Base-by-base conservation (phyloP, 2,329 filamentous ascomycete species). In the Pleomassaria siparia region DNA sequence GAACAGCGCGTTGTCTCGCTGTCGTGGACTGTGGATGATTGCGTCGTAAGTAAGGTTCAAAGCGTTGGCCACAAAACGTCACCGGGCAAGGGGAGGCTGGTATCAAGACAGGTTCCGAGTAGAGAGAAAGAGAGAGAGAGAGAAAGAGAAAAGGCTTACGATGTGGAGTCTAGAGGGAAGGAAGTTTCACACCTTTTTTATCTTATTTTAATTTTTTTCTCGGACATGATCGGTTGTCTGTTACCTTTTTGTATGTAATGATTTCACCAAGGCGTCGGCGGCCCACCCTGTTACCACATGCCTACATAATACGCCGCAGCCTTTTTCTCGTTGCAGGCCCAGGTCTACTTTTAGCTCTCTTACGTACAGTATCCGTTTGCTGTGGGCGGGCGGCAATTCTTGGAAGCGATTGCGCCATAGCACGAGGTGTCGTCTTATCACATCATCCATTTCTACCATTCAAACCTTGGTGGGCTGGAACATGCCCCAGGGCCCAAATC, bases 371-470 rank as follows among this genome's bases (percentile, higher is more conserved):
- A 20, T 10, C 35, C 35, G 20, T 37, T 35, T 37, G 35, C 35
- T n/a, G n/a, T n/a, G n/a, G 35, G 35, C n/a, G 9, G 24, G 35
- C 35, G 35, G 35, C 35, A 37, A 37, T 62, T 54, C 58, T 67
- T 64, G 62, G 63, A 55, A 49, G 52, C 63, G 64, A 69, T 69
- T 64, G 66, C 66, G 66, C 64, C 63, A 70, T 70, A 59, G 63
- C 64, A 66, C 66, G 64, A 55, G 62, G 11, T 22, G 16, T 24
- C 45, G 59, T n/a, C n/a, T 61, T 58, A 48, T 55, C 48, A 55
- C 40, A 21, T 37, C 35, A 21, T 22, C 5, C 18, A 21, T 18
- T 6, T 13, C n/a, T n/a, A n/a, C n/a, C n/a, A n/a, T n/a, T n/a
- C n/a, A n/a, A 22, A 15, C 20, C 36, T 40, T 13, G 20, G 10